Evolutionary conservation across 1,139 yeast genomes (phyloP), one percentile per base, ranked within the genome.

Genomic region (Geotrichum reessii): DNA sequence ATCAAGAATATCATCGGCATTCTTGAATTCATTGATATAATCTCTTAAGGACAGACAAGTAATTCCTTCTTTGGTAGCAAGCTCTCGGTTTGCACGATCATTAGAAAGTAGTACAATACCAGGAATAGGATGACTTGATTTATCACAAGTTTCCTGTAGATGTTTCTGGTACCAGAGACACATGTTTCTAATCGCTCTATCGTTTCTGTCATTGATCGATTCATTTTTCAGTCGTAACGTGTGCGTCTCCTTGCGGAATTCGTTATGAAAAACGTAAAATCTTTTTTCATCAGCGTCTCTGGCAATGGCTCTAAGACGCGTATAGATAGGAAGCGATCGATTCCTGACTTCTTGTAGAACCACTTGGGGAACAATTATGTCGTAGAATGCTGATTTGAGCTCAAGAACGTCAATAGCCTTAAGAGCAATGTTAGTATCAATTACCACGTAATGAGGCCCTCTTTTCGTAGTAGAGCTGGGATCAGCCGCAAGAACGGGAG

Each of bases 291-390:
- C 92, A 55, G 85, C 84, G 44, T 73, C 71, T 66, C 83, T 85
- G 19, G 90, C 85, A 51, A 95, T 76, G 4, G 87, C 82, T 67
- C 98, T 80, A 56, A 93, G 74, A 68, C 99, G 80, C 66, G 87
- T 86, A 70, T 92, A 95, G 31, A 92, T 85, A 1, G 99, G 97
- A 67, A 85, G 82, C 51, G 96, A 88, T 68, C 87, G 79, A 70
- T 90, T 91, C 63, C 91, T 82, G 21, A 92, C 97, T 72, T 95
- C 98, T 67, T 95, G 98, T 51, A 95, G 77, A 1, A 90, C 98
- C 2, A 96, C 87, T 71, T 95, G 99, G 1, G 98, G 97, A 17
- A 95, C 76, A 58, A 95, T 86, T 24, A 92, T 96, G 74, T 95
- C 98, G 68, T 81, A 86, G 69, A 95, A 90, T 59, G 89, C 86